Evolutionary conservation across 306 rosid species (phyloP).

Genomic region (Fragaria vesca): DNA sequence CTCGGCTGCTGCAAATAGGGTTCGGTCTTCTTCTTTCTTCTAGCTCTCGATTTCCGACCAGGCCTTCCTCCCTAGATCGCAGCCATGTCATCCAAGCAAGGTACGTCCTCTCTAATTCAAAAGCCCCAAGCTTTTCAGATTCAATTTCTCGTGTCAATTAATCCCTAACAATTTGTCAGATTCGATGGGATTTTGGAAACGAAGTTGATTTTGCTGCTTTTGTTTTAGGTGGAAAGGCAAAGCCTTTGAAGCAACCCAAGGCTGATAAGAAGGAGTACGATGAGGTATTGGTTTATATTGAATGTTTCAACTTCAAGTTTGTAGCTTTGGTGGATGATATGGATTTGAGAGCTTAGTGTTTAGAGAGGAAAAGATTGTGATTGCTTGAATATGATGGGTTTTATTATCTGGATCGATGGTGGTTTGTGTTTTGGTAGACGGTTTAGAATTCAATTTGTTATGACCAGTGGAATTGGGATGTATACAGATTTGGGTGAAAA

Average conservation of each 20-base stretch:
- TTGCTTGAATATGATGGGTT: background rate
- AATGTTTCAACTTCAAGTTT: slow-evolving; percentile 2
- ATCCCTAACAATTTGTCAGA: background rate
- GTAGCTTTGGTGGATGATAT: background rate
- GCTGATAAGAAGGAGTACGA: slow-evolving; percentile 27
- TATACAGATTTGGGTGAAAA: background rate
- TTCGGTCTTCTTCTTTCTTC: background rate
- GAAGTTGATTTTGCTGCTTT: background rate
- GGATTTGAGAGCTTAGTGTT: background rate
- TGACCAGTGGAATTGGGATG: background rate
- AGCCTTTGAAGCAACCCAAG: slow-evolving; percentile 79
- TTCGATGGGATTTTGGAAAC: slow-evolving; percentile 1
- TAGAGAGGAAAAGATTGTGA: background rate
- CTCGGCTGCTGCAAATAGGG: slow-evolving; percentile 14
- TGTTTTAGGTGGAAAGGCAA: slow-evolving; percentile 80
- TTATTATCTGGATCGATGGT: slow-evolving; percentile 17
- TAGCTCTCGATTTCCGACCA: slow-evolving; percentile 32
- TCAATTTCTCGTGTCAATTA: slow-evolving; percentile 8
- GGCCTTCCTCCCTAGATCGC: slow-evolving; percentile 38
- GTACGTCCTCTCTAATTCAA: slow-evolving; percentile 27
- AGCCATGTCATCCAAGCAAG: slow-evolving; percentile 93
- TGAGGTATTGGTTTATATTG: background rate
- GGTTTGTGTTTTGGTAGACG: background rate
- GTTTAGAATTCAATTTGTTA: background rate
- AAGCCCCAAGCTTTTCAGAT: background rate